Evolutionary conservation across 768 basidiomycete genomes (phyloP).

Genomic region (Tylopilus rubrobrunneus): DNA sequence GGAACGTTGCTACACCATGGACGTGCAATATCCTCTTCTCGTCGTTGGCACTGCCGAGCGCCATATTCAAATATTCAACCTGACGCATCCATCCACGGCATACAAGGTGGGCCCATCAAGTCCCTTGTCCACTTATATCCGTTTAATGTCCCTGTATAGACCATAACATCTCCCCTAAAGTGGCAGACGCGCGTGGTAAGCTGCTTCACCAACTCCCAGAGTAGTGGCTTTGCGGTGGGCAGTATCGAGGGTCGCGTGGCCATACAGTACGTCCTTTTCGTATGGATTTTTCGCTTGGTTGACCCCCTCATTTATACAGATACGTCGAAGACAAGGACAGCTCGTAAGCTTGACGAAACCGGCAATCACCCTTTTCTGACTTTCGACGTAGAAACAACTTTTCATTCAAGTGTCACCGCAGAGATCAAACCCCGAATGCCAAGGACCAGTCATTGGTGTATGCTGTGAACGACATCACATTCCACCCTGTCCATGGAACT

Average conservation of each 20-base stretch:
- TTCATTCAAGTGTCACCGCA: constrained; percentile 82
- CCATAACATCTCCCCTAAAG: constrained; percentile 81
- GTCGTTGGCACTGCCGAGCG: constrained; percentile 93
- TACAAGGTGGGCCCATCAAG: constrained; percentile 56
- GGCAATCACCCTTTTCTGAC: neutral
- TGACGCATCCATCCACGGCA: constrained; percentile 72
- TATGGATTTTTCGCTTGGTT: neutral
- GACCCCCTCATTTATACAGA: constrained; percentile 37
- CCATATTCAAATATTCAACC: constrained; percentile 85
- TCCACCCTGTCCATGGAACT: constrained; percentile 81
- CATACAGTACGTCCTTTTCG: constrained; percentile 70
- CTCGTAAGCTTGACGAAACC: constrained; percentile 39
- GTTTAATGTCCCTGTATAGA: constrained; percentile 39
- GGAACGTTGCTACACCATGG: constrained; percentile 87
- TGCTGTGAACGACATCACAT: constrained; percentile 82
- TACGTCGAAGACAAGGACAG: constrained; percentile 84
- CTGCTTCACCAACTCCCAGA: constrained; percentile 67
- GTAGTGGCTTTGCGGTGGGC: constrained; percentile 76
- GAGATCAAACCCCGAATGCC: constrained; percentile 48
- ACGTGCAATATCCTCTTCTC: constrained; percentile 76
- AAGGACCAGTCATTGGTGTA: constrained; percentile 72
- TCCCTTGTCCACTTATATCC: neutral
- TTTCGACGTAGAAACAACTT: constrained; percentile 59
- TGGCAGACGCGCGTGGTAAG: constrained; percentile 89
- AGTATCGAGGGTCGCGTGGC: constrained; percentile 91